phyloP scores from a whole-genome alignment of 768 basidiomycete genomes.

The Boletus patriciae region DNA sequence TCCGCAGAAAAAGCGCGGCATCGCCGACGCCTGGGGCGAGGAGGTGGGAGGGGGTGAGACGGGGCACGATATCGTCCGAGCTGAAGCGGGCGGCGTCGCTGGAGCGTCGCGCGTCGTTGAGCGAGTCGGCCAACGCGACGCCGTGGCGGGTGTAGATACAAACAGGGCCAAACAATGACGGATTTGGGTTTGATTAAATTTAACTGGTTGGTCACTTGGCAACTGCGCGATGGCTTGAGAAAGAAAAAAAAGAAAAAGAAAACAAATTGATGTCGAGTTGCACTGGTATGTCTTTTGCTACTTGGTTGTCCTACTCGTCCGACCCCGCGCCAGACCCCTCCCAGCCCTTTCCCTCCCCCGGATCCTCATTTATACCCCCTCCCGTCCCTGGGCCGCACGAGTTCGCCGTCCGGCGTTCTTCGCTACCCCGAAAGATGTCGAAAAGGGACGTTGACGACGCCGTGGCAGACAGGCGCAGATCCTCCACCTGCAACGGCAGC shows the following conservation, averaged over 20 bases:
- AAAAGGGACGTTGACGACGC: constrained; percentile 22
- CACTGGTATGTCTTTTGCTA: constrained; percentile 4
- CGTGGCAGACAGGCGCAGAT: background rate
- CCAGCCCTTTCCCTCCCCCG: constrained; percentile 60
- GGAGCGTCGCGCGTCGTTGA: constrained; percentile 26
- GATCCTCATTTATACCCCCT: constrained; percentile 66
- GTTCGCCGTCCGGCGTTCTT: constrained; percentile 47
- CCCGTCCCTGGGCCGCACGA: constrained; percentile 67
- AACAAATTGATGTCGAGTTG: background rate
- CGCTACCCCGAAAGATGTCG: constrained; percentile 29
- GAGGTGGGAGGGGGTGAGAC: constrained; percentile 10
- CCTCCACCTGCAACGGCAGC: background rate
- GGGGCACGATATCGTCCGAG: constrained; percentile 32
- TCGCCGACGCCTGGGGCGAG: constrained; percentile 23
- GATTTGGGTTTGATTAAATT: background rate
- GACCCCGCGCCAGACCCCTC: constrained; percentile 36
- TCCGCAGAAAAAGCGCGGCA: constrained; percentile 15
- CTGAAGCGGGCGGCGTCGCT: constrained; percentile 30
- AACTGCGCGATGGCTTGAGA: constrained; percentile 9
- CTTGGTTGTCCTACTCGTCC: background rate
- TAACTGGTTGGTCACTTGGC: constrained; percentile 12
- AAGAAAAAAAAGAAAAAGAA: background rate
- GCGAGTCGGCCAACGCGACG: background rate
- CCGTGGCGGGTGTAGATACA: constrained; percentile 25
- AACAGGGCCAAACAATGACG: constrained; percentile 20